Base-by-base conservation (phyloP, 2,329 filamentous ascomycete species). In the Hortaea werneckii region DNA sequence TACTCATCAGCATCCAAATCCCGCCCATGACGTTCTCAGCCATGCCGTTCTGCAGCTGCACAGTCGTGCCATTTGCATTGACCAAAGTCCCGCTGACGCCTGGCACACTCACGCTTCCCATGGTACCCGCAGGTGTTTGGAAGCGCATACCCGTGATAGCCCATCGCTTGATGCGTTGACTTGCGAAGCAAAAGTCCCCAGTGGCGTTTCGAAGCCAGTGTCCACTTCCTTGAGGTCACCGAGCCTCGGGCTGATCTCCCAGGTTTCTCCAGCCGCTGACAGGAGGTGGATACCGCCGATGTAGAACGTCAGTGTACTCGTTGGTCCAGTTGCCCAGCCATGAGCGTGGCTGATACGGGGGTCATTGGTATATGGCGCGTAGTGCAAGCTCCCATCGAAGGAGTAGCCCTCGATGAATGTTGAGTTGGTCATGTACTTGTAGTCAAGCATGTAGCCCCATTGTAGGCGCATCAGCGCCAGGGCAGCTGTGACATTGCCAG, bases 391-490 rank as follows among this genome's bases (percentile, higher is more conserved):
- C 1, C 74, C 74, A 30, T 69, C 65, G 0, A 64, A 67, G 1
- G 64, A 59, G 44, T 74, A 76, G 0, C 74, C 73, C 53, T 76
- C 74, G 44, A 74, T 71, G 42, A 75, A 75, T 0, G 72, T 74
- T 0, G 64, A 68, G 40, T 76, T 72, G 1, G 73, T 77, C 70
- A 76, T 75, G 32, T 71, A 64, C 0, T 71, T 67, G 45, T 75
- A 70, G 11, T 75, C 65, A 5, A 78, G 67, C 74, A 78, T 77
- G 52, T 74, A 78, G 7, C 11, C 58, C 73, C 74, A 78, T 55
- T 72, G 67, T 2, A 70, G 50, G 5, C 68, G 57, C 50, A 74
- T 71, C 4, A 75, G 57, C 2, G 61, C 68, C 1, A 74, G 58
- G 0, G 67, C 70, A 1, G 60, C 59, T 28, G 62, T 58, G 0